Conservation (phyloP, 371 early-diverging fungal species). For the Circinella umbellata region DNA sequence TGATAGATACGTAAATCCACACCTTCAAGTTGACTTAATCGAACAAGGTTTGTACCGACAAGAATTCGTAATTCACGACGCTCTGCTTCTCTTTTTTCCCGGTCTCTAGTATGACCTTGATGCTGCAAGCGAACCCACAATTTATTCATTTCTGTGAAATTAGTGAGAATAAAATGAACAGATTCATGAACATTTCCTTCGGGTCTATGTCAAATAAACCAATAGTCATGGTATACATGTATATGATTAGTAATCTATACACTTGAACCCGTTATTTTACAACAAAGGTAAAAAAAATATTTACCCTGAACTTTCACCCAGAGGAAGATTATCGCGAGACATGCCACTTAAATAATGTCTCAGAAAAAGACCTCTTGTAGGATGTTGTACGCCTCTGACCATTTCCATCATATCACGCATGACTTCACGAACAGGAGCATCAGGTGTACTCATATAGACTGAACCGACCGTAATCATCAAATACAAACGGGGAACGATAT, state of each 20-base stretch:
- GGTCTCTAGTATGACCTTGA: slow-evolving; percentile 92
- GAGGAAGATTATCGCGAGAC: slow-evolving; percentile 88
- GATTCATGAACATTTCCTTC: slow-evolving; percentile 88
- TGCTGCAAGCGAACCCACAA: slow-evolving; percentile 98
- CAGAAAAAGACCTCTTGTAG: slow-evolving; percentile 93
- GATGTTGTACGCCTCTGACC: slow-evolving; percentile 97
- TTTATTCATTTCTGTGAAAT: slow-evolving; percentile 99
- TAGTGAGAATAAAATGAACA: slow-evolving; percentile 91
- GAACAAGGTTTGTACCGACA: slow-evolving; percentile 96
- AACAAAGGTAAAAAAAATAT: slow-evolving; percentile 1
- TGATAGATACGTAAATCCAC: slow-evolving; percentile 85
- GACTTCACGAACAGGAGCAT: slow-evolving; percentile 90
- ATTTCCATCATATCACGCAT: slow-evolving; percentile 98
- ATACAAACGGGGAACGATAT: slow-evolving; percentile 96
- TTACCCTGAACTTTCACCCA: slow-evolving; percentile 61
- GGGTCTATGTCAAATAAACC: slow-evolving; percentile 47
- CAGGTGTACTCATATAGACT: slow-evolving; percentile 87
- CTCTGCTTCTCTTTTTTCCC: slow-evolving; percentile 92
- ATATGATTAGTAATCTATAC: no score
- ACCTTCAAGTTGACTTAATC: slow-evolving; percentile 89
- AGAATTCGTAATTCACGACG: slow-evolving; percentile 92
- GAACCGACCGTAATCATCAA: slow-evolving; percentile 97
- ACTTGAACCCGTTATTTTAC: neutral
- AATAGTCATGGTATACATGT: no score
- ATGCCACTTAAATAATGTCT: slow-evolving; percentile 91